Percentiles rank a stretch among this genome's conserved stretches.
Evolutionary conservation across 306 rosid genomes (phyloP).

Genomic region (Quercus cerris): DNA sequence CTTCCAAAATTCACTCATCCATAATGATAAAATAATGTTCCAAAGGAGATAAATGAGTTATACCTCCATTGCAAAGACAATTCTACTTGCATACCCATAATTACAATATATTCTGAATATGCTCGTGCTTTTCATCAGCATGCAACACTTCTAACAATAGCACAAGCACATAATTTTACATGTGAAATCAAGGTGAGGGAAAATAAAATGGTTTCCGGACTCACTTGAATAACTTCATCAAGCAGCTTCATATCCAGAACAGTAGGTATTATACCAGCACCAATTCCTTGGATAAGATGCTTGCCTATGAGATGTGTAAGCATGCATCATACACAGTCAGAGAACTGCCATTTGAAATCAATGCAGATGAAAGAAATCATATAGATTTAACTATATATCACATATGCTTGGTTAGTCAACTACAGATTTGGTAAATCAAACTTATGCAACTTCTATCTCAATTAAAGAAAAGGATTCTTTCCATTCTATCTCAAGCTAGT

Average conservation of each 20-base stretch:
- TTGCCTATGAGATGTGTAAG: conserved; percentile 38
- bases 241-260: conserved; percentile 56
- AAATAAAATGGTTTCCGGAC: not conserved
- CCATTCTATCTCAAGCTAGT: not conserved
- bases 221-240: conserved; percentile 70
- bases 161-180: not conserved
- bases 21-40: not conserved
- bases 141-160: not conserved
- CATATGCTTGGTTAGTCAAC: not conserved
- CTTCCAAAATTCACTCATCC: not conserved
- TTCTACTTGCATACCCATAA: not conserved
- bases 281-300: conserved; percentile 83
- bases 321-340: too few relatives aligned
- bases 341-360: too few relatives aligned
- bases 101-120: not conserved
- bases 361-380: too few relatives aligned
- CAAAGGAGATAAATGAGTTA: not conserved
- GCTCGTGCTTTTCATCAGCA: not conserved
- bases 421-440: conserved; percentile 38
- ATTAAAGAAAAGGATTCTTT: not conserved
- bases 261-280: conserved; percentile 57
- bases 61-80: not conserved
- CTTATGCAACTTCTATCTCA: not conserved
- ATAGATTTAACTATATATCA: not conserved
- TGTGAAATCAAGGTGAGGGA: not conserved